Percentiles rank a stretch among this genome's conserved stretches.
These are phyloP conservation scores for Aureobasidium zeae DNA, from an alignment of 2,329 filamentous ascomycete species.

Conservation along the genomic window DNA sequence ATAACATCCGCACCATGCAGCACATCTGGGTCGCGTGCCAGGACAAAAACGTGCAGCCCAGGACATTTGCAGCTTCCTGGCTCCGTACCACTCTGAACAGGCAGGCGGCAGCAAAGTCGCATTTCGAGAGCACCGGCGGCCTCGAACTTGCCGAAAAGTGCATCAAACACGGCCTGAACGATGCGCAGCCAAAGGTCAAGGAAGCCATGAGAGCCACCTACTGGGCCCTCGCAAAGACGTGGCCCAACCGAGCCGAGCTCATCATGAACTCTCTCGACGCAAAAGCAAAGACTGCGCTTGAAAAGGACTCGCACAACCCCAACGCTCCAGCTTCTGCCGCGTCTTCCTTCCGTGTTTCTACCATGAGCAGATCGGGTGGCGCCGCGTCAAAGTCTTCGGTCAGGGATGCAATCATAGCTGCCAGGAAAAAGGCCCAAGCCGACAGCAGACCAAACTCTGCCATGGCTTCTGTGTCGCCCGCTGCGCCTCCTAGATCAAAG, in stretches of 20 bases:
- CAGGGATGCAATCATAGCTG: constrained; percentile 71
- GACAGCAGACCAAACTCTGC: constrained; percentile 48
- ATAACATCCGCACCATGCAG: constrained; percentile 71
- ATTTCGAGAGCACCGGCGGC: constrained; percentile 76
- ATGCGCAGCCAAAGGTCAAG: constrained; percentile 82
- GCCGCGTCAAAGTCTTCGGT: constrained; percentile 52
- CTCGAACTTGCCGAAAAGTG: constrained; percentile 78
- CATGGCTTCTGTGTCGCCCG: constrained; percentile 44
- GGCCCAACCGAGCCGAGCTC: constrained; percentile 70
- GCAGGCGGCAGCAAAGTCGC: constrained; percentile 66
- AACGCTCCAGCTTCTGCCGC: constrained; percentile 45
- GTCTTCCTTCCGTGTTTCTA: constrained; percentile 33
- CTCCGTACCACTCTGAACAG: constrained; percentile 71
- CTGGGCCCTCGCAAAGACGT: constrained; percentile 71
- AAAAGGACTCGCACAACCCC: constrained; percentile 76
- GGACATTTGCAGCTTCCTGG: constrained; percentile 72
- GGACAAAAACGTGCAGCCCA: constrained; percentile 87
- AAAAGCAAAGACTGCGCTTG: constrained; percentile 69
- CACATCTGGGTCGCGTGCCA: constrained; percentile 74
- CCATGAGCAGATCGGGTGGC: constrained; percentile 23
- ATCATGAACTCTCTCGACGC: constrained; percentile 71
- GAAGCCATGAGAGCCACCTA: constrained; percentile 78
- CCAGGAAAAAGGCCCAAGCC: constrained; percentile 55
- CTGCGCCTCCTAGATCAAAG: constrained; percentile 28
- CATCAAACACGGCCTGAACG: constrained; percentile 77